Percentiles rank a stretch among this genome's conserved stretches.
These are phyloP conservation scores for Lentinula guzmanii DNA, from an alignment of 768 basidiomycete genomes.

Conservation along the genomic window DNA sequence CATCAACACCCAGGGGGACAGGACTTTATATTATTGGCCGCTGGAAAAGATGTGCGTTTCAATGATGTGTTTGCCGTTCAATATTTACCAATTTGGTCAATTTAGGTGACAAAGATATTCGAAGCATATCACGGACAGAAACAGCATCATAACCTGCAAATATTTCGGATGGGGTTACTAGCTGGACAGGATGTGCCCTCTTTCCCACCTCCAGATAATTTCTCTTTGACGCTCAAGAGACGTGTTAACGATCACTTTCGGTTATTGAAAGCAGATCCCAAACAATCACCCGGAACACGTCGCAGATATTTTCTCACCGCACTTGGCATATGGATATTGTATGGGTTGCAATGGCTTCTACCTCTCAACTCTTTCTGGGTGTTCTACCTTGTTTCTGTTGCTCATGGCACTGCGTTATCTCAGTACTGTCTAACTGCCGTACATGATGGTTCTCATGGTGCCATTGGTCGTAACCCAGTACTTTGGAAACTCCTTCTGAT, in stretches of 20 bases:
- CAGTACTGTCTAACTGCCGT: background rate
- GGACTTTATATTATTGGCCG: background rate
- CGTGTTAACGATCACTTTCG: background rate
- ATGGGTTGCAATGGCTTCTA: background rate
- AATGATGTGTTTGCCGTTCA: background rate
- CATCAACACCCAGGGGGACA: background rate
- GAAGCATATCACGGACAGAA: background rate
- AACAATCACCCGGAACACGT: background rate
- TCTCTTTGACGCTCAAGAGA: background rate
- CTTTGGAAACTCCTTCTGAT: background rate
- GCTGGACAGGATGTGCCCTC: background rate
- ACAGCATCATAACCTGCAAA: background rate
- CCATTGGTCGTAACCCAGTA: background rate
- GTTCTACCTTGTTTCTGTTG: background rate
- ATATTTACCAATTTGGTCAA: background rate
- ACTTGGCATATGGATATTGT: background rate
- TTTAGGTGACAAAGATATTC: background rate
- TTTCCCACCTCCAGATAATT: background rate
- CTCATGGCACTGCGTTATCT: background rate
- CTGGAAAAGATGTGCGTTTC: background rate
- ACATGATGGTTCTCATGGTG: slow-evolving; percentile 3
- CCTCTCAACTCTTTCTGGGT: background rate
- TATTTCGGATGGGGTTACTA: background rate
- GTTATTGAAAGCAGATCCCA: background rate
- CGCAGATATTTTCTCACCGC: background rate